Evolutionary conservation across 2,329 filamentous ascomycete genomes (phyloP), one percentile per base, ranked within the genome.

Genomic region (Pyrenophora teres): DNA sequence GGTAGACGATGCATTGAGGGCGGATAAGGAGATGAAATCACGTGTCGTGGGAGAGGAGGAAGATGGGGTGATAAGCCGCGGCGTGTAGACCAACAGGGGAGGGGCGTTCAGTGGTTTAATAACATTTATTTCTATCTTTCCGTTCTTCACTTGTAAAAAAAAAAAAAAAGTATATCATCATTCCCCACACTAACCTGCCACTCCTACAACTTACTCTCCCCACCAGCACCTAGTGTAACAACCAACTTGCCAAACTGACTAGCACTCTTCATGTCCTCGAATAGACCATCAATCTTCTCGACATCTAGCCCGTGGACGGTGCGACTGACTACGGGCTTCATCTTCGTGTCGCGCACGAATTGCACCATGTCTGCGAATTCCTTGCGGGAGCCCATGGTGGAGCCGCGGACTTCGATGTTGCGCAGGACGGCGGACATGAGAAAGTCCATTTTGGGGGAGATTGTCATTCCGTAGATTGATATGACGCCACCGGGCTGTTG

Each of bases 231-330:
- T 45, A 74, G 41, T n/a, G 62, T 70, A 38, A 97, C 84, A 1
- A 97, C 91, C 63, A 97, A 74, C 76, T 97, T 97, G 9, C 93
- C 94, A 78, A 97, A 96, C 74, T 97, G 93, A 56, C 78, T 86
- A 0, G 88, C 90, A 5, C 85, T 83, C 70, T 89, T 90, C 85
- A 97, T 96, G 43, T 96, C 91, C 35, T 90, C 86, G 70, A 96
- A 97, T 44, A 97, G 73, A 0, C 79, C 80, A 54, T 97, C 86
- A 46, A 97, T 89, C n/a, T 79, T 87, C n/a, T 86, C 80, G 6
- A 96, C 63, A 45, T 88, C 86, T 60, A 96, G 74, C 0, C 90
- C 90, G 60, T 84, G 84, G 12, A 89, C 83, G 0, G 87, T 83
- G 45, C 87, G 82, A 58, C 88, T 94, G 1, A 97, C 83, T 3